A percentile compares a stretch with the other conserved stretches of the same genome.
Conservation (phyloP, 2,329 filamentous ascomycete genomes). For the Penicillium sp. region DNA sequence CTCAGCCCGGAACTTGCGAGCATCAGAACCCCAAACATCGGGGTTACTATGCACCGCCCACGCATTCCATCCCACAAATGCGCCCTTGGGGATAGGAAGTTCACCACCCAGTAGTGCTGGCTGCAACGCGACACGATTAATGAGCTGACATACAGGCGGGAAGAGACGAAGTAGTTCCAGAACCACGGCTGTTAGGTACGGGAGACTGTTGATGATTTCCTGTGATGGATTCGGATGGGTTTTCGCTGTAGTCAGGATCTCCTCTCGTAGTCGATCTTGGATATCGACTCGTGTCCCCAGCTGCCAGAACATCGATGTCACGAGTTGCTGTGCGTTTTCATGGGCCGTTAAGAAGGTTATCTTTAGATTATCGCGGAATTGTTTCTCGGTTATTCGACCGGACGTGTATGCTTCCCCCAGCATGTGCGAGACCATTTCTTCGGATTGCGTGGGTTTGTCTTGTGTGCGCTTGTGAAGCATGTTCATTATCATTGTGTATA, state of each 20-base stretch:
- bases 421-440: slow-evolving; percentile 25
- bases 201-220: slow-evolving; percentile 38
- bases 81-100: slow-evolving; percentile 38
- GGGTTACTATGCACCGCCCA: slow-evolving; percentile 43
- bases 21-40: slow-evolving; percentile 33
- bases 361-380: slow-evolving; percentile 45
- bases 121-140: slow-evolving; percentile 45
- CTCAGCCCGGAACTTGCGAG: slow-evolving; percentile 37
- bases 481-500: slow-evolving; percentile 14
- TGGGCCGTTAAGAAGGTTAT: slow-evolving; percentile 46
- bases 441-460: neutral
- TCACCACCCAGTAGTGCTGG: slow-evolving; percentile 28
- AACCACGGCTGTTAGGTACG: slow-evolving; percentile 47
- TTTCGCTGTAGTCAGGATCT: slow-evolving; percentile 24
- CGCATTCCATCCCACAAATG: slow-evolving; percentile 45
- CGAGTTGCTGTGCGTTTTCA: slow-evolving; percentile 44
- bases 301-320: slow-evolving; percentile 41
- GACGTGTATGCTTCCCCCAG: slow-evolving; percentile 24
- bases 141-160: slow-evolving; percentile 52
- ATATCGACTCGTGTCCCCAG: slow-evolving; percentile 36
- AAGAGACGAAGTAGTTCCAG: slow-evolving; percentile 52
- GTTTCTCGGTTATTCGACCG: slow-evolving; percentile 35
- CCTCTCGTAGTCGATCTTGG: slow-evolving; percentile 34
- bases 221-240: slow-evolving; percentile 14
- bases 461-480: neutral